Base-by-base conservation (phyloP, 495 filamentous ascomycete species). In the Daldinia decipiens region DNA sequence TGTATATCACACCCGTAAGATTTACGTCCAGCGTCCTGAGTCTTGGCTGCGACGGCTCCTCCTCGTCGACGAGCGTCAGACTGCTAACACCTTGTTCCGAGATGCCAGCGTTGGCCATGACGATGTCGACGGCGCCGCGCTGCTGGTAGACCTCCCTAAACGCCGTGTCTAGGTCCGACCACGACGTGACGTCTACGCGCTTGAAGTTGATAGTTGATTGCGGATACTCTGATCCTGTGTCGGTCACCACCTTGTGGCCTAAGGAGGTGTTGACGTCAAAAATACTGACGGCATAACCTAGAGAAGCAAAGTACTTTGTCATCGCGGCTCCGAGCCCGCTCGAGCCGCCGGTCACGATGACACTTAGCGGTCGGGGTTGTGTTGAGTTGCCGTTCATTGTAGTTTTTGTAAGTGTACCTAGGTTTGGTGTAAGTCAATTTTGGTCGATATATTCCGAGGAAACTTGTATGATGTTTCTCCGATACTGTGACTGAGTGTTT, bases 51-150 rank as follows among this genome's bases (percentile, higher is more conserved):
- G 67, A 62, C 0, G 81, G 83, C 24, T 72, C 72, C 8, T 74
- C 79, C 38, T 79, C 78, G 21, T 82, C 60, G 32, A 57, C 69
- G 1, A 74, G 67, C 12, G 77, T 68, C 2, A 77, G 50, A 17
- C 75, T 77, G 12, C 74, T 77, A 4, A 40, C 72, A 1, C 82
- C 82, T 26, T 79, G 77, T 72, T 87, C 84, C 0, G 80, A 80
- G 26, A 89, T 79, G 2, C 87, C 87, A 0, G 87, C 86, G 71
- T 88, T 88, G 17, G 86, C 85, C 67, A 87, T 81, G 2, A 87
- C 85, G 12, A 87, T 59, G 56, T 89, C 84, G 2, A 89, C 62
- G 0, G 77, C 67, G 5, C 80, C 79, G 59, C 77, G 59, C 32
- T 79, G 63, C 4, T 75, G 68, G 54, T 77, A 82, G 1, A 85